Conservation (phyloP, 2,329 filamentous ascomycete genomes). For the Colletotrichum camelliae region DNA sequence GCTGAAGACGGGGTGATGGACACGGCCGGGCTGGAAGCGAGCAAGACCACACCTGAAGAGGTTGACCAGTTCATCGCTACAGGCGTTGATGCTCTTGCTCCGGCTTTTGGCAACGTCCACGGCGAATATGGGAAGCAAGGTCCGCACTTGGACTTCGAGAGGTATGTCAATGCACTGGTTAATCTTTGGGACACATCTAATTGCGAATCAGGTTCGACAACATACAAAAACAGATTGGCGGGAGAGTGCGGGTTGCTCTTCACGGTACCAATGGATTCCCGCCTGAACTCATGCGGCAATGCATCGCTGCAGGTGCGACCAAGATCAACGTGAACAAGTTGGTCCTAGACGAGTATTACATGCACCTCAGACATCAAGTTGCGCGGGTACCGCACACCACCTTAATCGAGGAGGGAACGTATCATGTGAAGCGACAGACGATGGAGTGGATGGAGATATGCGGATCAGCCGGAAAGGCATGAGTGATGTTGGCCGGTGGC, state of each 20-base stretch:
- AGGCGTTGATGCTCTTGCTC: constrained; percentile 76
- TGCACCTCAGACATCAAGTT: constrained; percentile 39
- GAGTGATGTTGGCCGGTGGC: not conserved
- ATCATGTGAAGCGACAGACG: constrained; percentile 17
- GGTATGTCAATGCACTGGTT: constrained; percentile 11
- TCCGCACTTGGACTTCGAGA: constrained; percentile 62
- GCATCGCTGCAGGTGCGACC: constrained; percentile 49
- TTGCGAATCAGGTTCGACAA: not conserved
- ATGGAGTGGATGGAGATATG: constrained; percentile 13
- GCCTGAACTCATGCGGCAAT: constrained; percentile 44
- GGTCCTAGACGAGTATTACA: constrained; percentile 43
- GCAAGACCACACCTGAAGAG: constrained; percentile 71
- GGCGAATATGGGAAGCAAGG: constrained; percentile 74
- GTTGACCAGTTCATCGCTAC: constrained; percentile 73
- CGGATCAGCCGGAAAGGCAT: not conserved
- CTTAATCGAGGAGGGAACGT: constrained; percentile 45
- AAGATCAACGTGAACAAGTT: constrained; percentile 57
- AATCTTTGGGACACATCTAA: not conserved
- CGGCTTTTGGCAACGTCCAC: constrained; percentile 79
- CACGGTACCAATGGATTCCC: constrained; percentile 56
- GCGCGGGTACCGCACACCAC: constrained; percentile 29
- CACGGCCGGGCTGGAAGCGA: constrained; percentile 48
- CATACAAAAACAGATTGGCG: not conserved
- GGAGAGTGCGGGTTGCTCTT: constrained; percentile 38
- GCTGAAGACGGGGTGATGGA: constrained; percentile 73